phyloP scores from a whole-genome alignment of 2,329 filamentous ascomycete genomes.

The Pezicula neosporulosa region DNA sequence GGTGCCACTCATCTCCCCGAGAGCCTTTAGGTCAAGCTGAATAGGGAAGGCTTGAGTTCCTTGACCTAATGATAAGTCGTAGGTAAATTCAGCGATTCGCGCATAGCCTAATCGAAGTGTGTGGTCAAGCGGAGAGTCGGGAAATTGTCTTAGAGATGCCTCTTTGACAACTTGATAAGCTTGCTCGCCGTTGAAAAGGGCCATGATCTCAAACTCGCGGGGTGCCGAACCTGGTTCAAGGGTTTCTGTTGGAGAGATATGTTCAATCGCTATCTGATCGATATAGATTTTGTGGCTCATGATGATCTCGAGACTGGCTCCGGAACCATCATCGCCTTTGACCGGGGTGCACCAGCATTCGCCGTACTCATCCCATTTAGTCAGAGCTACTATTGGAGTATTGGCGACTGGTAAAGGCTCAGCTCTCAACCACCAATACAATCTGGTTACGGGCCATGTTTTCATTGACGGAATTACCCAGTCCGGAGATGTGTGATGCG shows the following conservation, averaged over 20 bases:
- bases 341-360: conserved; percentile 82
- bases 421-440: conserved; percentile 7
- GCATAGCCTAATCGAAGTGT: conserved; percentile 42
- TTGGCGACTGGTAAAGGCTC: conserved; percentile 20
- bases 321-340: conserved; percentile 37
- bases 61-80: conserved; percentile 36
- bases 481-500: too few relatives aligned
- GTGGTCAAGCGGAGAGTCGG: conserved; percentile 26
- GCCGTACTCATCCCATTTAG: conserved; percentile 71
- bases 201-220: conserved; percentile 67
- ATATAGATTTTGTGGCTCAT: conserved; percentile 58
- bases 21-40: conserved; percentile 42
- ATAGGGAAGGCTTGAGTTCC: conserved; percentile 50
- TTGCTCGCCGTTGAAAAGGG: conserved; percentile 45
- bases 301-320: conserved; percentile 63
- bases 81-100: conserved; percentile 55
- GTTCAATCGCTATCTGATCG: conserved; percentile 68
- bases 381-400: conserved; percentile 54
- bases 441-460: neutral
- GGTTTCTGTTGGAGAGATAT: conserved; percentile 60
- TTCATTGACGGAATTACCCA: neutral
- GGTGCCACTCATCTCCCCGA: conserved; percentile 29
- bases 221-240: conserved; percentile 61
- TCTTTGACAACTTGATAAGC: conserved; percentile 32
- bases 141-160: conserved; percentile 30